Percentiles rank a stretch among this genome's conserved stretches.
These are phyloP conservation scores for Trametes versicolor DNA, from an alignment of 1,284 basidiomycete genomes.

Conservation along the genomic window DNA sequence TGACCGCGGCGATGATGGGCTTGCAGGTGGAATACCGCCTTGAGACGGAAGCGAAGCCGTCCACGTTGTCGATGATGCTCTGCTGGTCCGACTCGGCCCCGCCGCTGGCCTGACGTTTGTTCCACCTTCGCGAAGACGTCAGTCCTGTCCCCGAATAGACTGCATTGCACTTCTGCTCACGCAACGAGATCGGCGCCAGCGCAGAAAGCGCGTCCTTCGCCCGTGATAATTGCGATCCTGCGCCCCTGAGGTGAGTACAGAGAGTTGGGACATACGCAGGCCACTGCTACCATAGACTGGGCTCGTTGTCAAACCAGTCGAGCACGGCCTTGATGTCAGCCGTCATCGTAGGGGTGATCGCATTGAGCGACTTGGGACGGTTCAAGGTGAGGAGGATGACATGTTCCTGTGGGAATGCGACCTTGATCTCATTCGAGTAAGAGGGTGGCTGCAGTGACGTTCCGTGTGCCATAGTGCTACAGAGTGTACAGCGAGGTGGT, in stretches of 20 bases:
- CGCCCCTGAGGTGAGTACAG: not conserved
- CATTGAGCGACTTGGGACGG: conserved; percentile 77
- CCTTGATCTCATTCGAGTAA: conserved; percentile 64
- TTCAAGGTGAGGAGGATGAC: conserved; percentile 81
- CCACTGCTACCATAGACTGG: conserved; percentile 67
- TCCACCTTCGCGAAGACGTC: conserved; percentile 54
- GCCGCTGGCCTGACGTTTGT: conserved; percentile 54
- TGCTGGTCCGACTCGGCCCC: conserved; percentile 57
- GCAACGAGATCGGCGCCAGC: conserved; percentile 84
- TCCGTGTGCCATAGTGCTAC: conserved; percentile 17
- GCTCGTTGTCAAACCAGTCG: conserved; percentile 83
- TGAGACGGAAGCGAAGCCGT: conserved; percentile 85
- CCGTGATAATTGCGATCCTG: conserved; percentile 84
- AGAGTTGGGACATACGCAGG: not conserved
- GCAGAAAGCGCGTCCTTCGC: conserved; percentile 81
- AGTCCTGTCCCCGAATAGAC: not conserved
- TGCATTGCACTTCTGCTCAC: conserved; percentile 51
- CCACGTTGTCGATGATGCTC: conserved; percentile 48
- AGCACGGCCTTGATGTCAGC: conserved; percentile 66
- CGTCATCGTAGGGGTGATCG: conserved; percentile 71
- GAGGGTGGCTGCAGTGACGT: conserved; percentile 48
- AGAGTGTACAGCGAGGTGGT: not conserved
- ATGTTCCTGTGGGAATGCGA: conserved; percentile 71
- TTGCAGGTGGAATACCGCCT: conserved; percentile 72
- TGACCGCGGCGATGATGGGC: conserved; percentile 86